Conservation (phyloP, 306 rosid species). For the Prunus persica region DNA sequence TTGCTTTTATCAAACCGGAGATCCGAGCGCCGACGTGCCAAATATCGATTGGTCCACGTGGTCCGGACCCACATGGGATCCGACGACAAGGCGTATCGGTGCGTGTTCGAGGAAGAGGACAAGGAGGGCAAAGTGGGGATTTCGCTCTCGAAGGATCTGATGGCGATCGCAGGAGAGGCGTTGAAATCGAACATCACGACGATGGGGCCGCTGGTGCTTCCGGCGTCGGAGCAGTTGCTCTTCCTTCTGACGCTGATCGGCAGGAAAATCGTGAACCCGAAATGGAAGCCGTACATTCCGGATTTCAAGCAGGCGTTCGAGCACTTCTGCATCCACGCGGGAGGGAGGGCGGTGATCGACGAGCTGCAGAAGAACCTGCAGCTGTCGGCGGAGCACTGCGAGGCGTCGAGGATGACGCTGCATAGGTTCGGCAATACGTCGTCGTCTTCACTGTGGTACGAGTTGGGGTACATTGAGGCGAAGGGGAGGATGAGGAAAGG, state of each 20-base stretch:
- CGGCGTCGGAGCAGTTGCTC: slow-evolving; percentile 89
- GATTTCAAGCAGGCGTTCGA: slow-evolving; percentile 93
- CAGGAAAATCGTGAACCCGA: slow-evolving; percentile 71
- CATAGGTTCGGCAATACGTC: slow-evolving; percentile 93
- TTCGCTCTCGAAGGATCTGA: slow-evolving; percentile 70
- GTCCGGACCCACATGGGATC: slow-evolving; percentile 84
- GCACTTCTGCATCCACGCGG: slow-evolving; percentile 96
- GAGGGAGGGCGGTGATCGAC: slow-evolving; percentile 89
- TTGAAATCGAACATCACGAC: slow-evolving; percentile 88
- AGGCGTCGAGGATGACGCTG: slow-evolving; percentile 91
- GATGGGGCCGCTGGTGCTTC: slow-evolving; percentile 89
- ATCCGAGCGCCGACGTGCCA: slow-evolving; percentile 54
- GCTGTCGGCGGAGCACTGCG: slow-evolving; percentile 82
- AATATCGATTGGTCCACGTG: slow-evolving; percentile 71
- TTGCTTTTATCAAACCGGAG: slow-evolving; percentile 61
- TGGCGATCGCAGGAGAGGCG: slow-evolving; percentile 99
- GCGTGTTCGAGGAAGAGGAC: slow-evolving; percentile 85
- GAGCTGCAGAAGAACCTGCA: slow-evolving; percentile 93
- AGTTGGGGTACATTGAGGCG: slow-evolving; percentile 69
- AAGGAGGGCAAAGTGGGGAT: slow-evolving; percentile 86
- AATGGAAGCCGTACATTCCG: slow-evolving; percentile 96
- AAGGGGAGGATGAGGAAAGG: slow-evolving; percentile 92
- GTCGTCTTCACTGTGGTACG: slow-evolving; percentile 95
- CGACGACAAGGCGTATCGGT: slow-evolving; percentile 73
- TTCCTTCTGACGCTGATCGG: slow-evolving; percentile 72